Evolutionary conservation across 805 yeast species (phyloP), one percentile per base, ranked within the genome.

Genomic region (Ogataea nitratoaversa): DNA sequence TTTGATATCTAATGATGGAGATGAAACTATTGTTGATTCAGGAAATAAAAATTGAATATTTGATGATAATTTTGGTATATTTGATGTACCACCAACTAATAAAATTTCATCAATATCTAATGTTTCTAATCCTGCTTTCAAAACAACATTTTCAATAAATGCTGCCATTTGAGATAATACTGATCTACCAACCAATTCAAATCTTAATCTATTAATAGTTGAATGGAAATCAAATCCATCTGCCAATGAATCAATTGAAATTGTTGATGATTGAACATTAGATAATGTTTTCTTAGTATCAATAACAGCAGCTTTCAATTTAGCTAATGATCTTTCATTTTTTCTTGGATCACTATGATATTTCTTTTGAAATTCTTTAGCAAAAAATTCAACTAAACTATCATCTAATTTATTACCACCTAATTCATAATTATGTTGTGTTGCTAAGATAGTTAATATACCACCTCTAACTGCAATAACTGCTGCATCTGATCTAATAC

Each of bases 221-320:
- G 95, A 78, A 68, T 87, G 90, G 79, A 82, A 93, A 68, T 93
- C 99, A 62, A 73, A 78, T 48, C 99, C 99, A 44, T 85, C 95
- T 45, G 95, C 91, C 49, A 93, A 76, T 18, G 96, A 84, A 68
- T 93, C 99, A 54, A 93, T 85, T 34, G 98, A 93, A 59, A 89
- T 87, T 40, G 93, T 84, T 33, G 97, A 83, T 36, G 88, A 72
- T 54, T 81, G 81, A 41, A 93, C 93, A 63, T 90, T 89, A 37
- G 95, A 84, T 56, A 93, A 73, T 31, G 99, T 93, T 71, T 87
- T 87, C 72, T 90, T 88, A 43, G 93, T 84, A 41, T 79, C 70
- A 60, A 84, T 82, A 44, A 95, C 76, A 63, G 89, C 95, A 46
- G 82, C 81, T 62, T 76, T 75, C 59, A 93, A 78, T 71, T 93